Evolutionary conservation across 305 asterid genomes (phyloP).

Genomic region (Fraxinus paxiana): DNA sequence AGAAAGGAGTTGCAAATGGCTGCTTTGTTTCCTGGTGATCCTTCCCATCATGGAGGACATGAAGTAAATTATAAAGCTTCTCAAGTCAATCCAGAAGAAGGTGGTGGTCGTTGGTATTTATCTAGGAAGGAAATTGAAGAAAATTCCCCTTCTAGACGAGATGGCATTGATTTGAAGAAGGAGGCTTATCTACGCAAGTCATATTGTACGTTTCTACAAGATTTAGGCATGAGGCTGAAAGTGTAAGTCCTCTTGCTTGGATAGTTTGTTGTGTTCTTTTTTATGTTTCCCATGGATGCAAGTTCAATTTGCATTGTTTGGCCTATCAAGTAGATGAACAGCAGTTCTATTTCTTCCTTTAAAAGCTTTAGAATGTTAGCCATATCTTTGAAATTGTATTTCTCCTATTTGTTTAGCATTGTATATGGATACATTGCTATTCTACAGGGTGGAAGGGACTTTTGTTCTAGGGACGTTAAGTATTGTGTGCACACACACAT

Average conservation of each 20-base stretch:
- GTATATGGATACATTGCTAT: neutral
- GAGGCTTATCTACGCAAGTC: constrained; percentile 71
- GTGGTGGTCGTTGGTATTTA: constrained; percentile 65
- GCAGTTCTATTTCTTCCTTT: neutral
- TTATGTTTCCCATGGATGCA: neutral
- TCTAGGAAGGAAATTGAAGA: constrained; percentile 78
- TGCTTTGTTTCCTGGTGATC: constrained; percentile 46
- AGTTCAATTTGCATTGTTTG: neutral
- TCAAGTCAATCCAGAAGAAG: constrained; percentile 49
- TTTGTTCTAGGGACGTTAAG: neutral
- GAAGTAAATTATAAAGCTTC: constrained; percentile 47
- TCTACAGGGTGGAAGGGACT: neutral
- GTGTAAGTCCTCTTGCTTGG: constrained; percentile 47
- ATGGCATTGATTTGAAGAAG: constrained; percentile 71
- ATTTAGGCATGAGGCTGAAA: constrained; percentile 78
- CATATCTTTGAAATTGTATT: neutral
- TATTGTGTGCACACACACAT: neutral
- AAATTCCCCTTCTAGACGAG: constrained; percentile 64
- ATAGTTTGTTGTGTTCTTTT: neutral
- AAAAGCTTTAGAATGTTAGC: neutral
- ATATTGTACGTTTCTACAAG: constrained; percentile 67
- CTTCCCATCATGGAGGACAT: constrained; percentile 51
- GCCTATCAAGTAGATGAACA: neutral
- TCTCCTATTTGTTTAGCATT: neutral
- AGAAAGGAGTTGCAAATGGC: constrained; percentile 51